Evolutionary conservation across 2,329 filamentous ascomycete genomes (phyloP).

Genomic region (Aspergillus brasiliensis): DNA sequence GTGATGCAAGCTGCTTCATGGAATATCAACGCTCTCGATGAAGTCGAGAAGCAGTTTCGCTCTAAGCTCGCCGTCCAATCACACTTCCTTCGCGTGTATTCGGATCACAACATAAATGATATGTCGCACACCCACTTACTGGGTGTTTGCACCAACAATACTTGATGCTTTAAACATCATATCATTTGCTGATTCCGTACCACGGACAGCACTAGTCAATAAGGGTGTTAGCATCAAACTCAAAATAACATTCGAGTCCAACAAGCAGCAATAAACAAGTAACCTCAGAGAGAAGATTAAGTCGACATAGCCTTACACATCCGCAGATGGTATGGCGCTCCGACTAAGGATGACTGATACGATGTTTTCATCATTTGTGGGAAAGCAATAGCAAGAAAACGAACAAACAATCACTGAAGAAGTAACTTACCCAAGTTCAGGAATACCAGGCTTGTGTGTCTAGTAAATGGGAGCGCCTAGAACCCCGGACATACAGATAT

Average conservation of each 20-base stretch:
- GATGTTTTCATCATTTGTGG: conserved; percentile 75
- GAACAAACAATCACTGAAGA: conserved; percentile 10
- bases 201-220: not conserved
- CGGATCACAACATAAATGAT: too few relatives aligned
- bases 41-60: not conserved
- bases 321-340: conserved; percentile 55
- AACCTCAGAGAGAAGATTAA: conserved; percentile 50
- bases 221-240: not conserved
- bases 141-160: not conserved
- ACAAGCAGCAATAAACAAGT: not conserved
- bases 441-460: not conserved
- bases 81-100: too few relatives aligned
- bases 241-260: not conserved
- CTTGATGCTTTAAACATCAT: not conserved
- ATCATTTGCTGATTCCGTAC: not conserved
- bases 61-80: too few relatives aligned
- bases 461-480: not conserved
- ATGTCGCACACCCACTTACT: too few relatives aligned
- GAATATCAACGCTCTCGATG: not conserved
- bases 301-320: conserved; percentile 47
- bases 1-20: not conserved
- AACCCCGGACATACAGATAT: too few relatives aligned
- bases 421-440: not conserved
- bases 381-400: not conserved
- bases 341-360: conserved; percentile 98